Evolutionary conservation across 495 filamentous ascomycete genomes (phyloP).

Genomic region (Penicillium malachiteum): DNA sequence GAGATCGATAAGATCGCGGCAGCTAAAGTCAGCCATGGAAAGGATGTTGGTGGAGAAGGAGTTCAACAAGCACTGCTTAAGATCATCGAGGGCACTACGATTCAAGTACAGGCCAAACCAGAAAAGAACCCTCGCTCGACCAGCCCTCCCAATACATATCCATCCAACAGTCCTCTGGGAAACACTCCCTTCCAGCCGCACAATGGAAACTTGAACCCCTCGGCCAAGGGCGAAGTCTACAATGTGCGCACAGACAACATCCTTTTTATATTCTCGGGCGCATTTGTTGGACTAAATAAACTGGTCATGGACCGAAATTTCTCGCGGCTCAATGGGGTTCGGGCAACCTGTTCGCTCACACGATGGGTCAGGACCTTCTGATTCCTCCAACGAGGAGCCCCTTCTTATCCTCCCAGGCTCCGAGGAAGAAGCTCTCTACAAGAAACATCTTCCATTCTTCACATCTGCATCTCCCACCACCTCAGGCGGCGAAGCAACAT

Average conservation of each 20-base stretch:
- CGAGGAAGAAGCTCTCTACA: slow-evolving; percentile 61
- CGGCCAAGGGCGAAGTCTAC: slow-evolving; percentile 77
- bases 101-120: slow-evolving; percentile 80
- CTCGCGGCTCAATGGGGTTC: slow-evolving; percentile 88
- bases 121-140: slow-evolving; percentile 59
- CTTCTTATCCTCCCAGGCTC: slow-evolving; percentile 48
- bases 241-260: slow-evolving; percentile 94
- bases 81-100: slow-evolving; percentile 92
- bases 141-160: slow-evolving; percentile 42
- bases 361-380: slow-evolving; percentile 23
- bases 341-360: slow-evolving; percentile 69
- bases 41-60: slow-evolving; percentile 88
- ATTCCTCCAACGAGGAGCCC: slow-evolving; percentile 34
- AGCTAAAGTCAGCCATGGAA: slow-evolving; percentile 64
- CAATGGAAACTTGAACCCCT: slow-evolving; percentile 27
- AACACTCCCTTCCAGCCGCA: slow-evolving; percentile 41
- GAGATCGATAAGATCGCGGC: slow-evolving; percentile 96
- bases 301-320: slow-evolving; percentile 79
- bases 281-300: slow-evolving; percentile 92
- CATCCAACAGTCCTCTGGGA: slow-evolving; percentile 50
- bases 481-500: slow-evolving; percentile 40
- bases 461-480: slow-evolving; percentile 35
- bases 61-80: slow-evolving; percentile 96
- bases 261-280: slow-evolving; percentile 92
- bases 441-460: slow-evolving; percentile 69